A percentile compares a stretch with the other conserved stretches of the same genome.
Conservation (phyloP, 352 stramenopile species). For the Phytopythium vexans region DNA sequence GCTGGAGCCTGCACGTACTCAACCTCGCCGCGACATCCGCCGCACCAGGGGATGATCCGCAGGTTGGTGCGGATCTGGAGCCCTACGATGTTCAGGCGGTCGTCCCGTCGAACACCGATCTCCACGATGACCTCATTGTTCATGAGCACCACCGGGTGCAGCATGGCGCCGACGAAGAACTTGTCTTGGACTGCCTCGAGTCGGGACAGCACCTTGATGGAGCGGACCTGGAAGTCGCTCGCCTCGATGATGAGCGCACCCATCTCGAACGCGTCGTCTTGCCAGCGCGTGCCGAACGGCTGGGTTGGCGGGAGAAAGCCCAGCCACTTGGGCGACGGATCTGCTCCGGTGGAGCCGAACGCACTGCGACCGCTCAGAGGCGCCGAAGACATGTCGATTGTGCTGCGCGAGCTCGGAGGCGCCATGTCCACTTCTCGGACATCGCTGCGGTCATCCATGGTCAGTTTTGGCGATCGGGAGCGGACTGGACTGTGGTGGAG, state of each 20-base stretch:
- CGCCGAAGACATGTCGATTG: too few species aligned
- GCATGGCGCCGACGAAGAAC: background rate
- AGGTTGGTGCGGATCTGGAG: conserved; percentile 4
- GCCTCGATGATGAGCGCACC: background rate
- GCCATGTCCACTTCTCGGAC: too few species aligned
- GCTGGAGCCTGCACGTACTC: background rate
- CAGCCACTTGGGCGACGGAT: background rate
- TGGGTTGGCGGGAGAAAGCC: background rate
- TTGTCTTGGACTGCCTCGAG: background rate
- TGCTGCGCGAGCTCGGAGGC: too few species aligned
- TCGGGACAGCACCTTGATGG: conserved; percentile 1
- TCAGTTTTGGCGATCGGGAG: too few species aligned
- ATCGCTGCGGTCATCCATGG: too few species aligned
- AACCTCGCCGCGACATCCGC: background rate
- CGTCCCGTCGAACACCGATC: background rate
- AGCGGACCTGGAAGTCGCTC: conserved; percentile 1
- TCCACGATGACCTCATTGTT: background rate
- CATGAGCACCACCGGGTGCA: background rate
- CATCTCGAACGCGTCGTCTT: conserved; percentile 6
- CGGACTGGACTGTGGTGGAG: too few species aligned
- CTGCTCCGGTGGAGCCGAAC: background rate
- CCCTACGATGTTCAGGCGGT: background rate
- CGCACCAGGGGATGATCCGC: background rate
- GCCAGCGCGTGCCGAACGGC: conserved; percentile 2
- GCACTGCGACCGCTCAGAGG: too few species aligned